These are phyloP conservation scores for Ambrosiella xylebori DNA, from an alignment of 2,329 filamentous ascomycete genomes.

Conservation along the genomic window DNA sequence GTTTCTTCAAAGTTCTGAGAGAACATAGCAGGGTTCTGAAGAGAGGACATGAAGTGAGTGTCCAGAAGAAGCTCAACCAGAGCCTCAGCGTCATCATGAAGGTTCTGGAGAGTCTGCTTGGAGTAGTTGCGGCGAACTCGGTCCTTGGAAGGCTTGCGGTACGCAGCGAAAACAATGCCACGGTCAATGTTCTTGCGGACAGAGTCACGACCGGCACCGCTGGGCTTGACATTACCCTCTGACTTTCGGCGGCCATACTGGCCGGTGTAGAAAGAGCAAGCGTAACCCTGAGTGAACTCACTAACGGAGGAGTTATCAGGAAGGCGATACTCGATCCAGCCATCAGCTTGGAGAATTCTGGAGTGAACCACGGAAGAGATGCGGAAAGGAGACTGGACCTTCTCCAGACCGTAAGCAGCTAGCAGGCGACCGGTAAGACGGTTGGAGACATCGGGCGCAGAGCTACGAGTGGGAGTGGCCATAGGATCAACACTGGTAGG, in stretches of 20 bases:
- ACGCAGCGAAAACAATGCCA: slow-evolving; percentile 40
- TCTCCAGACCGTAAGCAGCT: slow-evolving; percentile 36
- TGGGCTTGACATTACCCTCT: slow-evolving; percentile 13
- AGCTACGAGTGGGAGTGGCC: slow-evolving; percentile 2
- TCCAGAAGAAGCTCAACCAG: slow-evolving; percentile 37
- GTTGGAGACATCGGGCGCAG: slow-evolving; percentile 6
- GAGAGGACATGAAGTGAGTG: slow-evolving; percentile 24
- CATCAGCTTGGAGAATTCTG: slow-evolving; percentile 30
- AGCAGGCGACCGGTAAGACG: slow-evolving; percentile 33
- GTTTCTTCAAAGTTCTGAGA: slow-evolving; percentile 21
- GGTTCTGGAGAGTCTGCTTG: slow-evolving; percentile 26
- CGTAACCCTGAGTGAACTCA: slow-evolving; percentile 35
- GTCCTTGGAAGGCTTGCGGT: slow-evolving; percentile 27
- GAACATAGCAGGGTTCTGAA: slow-evolving; percentile 15
- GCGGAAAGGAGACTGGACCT: slow-evolving; percentile 33
- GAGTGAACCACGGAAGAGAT: slow-evolving; percentile 33
- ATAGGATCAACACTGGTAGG: slow-evolving; percentile 20
- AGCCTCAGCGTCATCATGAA: slow-evolving; percentile 33
- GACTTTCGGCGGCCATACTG: slow-evolving; percentile 18
- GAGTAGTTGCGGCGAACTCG: slow-evolving; percentile 21
- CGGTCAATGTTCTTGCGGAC: slow-evolving; percentile 22
- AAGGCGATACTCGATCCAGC: slow-evolving; percentile 37
- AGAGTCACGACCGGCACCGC: neutral
- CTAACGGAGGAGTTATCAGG: slow-evolving; percentile 22
- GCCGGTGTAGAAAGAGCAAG: slow-evolving; percentile 34